Base-by-base conservation (phyloP, 371 early-diverging fungal genomes). In the Chytridium lagenaria region DNA sequence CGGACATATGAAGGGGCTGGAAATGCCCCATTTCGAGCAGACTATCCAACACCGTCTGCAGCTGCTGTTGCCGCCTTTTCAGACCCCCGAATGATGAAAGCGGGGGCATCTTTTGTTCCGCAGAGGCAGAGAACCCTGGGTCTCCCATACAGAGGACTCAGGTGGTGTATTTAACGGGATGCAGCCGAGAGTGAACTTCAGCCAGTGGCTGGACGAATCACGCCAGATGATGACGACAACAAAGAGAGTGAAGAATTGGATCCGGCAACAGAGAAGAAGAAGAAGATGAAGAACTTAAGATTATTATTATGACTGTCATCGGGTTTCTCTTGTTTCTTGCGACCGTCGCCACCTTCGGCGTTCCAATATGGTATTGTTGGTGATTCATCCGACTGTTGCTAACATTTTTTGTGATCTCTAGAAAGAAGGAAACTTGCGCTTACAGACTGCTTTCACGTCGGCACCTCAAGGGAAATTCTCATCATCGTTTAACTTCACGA, bases 351-450 rank as follows among this genome's bases (percentile, higher is more conserved):
- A 37, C 34, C 36, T 61, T 61, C 23, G 61, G 61, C 7, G 61
- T 61, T 23, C 61, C 26, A 12, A 26, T 26, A 15, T 5, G 7
- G 5, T 52, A 15, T 52, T 52, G 12, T 26, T 52, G 7, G 55
- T 5, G 23, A 52, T n/a, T 26, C 55, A 26, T 26, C 5, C 5
- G 26, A 26, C 55, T 52, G 26, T 15, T 5, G 16, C 12, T 5
- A 26, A 22, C 26, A 52, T 26, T 5, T n/a, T 26, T n/a, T n/a
- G n/a, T n/a, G n/a, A n/a, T n/a, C 12, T 15, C 5, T 23, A 67
- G 67, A 68, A 68, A 26, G 68, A 68, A 52, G 68, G 68, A 52
- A 52, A 68, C 50, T 2, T 31, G 3, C 68, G 68, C 7, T 40
- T 51, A 7, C 68, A 68, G 30, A 50, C 52, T 2, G 36, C 50